phyloP scores from a whole-genome alignment of 208 protist species.

The Acanthamoeba castellanii region DNA sequence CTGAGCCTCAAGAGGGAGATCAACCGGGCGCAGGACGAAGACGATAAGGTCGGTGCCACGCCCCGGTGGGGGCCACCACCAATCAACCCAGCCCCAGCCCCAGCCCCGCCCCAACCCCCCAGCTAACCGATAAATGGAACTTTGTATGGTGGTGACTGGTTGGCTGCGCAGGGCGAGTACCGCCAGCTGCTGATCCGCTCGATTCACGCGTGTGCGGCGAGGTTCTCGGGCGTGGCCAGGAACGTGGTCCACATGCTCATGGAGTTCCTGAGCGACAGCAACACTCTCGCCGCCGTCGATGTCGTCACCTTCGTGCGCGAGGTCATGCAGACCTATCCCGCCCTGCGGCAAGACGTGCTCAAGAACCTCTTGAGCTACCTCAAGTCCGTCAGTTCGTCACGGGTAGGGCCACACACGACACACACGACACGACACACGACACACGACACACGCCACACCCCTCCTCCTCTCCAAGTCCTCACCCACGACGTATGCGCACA shows the following conservation, averaged over 20 bases:
- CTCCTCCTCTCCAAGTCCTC: no score
- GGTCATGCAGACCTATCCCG: conserved; percentile 93
- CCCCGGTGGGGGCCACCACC: no score
- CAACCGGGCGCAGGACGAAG: conserved; percentile 53
- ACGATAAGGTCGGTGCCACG: no score
- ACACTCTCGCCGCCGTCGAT: conserved; percentile 89
- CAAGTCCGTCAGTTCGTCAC: conserved; percentile 78
- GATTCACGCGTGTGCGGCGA: conserved; percentile 94
- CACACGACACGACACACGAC: no score
- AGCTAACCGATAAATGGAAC: no score
- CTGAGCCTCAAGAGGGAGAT: conserved; percentile 97
- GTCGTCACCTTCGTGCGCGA: conserved; percentile 96
- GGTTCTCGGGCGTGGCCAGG: conserved; percentile 92
- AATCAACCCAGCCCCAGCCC: no score
- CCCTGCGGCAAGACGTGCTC: conserved; percentile 90
- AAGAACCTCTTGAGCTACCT: conserved; percentile 85
- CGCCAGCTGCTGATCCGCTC: conserved; percentile 94
- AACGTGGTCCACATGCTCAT: conserved; percentile 92
- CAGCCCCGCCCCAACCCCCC: no score
- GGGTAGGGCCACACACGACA: conserved; percentile 42
- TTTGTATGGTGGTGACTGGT: no score
- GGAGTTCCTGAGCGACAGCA: conserved; percentile 95
- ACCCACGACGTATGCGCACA: no score
- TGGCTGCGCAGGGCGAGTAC: conserved; percentile 90
- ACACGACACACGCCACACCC: no score